These are phyloP conservation scores for Hymenoscyphus albidus DNA, from an alignment of 2,329 filamentous ascomycete species.

Conservation along the genomic window DNA sequence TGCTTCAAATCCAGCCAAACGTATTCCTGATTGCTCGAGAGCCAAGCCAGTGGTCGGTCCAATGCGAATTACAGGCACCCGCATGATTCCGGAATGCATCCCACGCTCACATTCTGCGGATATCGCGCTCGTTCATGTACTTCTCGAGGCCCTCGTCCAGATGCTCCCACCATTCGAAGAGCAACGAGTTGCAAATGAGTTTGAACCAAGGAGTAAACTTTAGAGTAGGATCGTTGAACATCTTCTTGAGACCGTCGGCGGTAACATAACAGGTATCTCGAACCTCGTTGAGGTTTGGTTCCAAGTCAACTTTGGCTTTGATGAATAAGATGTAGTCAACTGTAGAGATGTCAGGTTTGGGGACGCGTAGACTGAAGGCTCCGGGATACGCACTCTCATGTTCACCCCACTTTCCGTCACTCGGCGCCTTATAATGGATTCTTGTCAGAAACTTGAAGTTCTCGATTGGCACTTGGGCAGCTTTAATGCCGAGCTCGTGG, in stretches of 20 bases:
- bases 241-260: constrained; percentile 73
- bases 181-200: constrained; percentile 95
- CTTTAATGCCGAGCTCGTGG: constrained; percentile 90
- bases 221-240: constrained; percentile 76
- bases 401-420: constrained; percentile 97
- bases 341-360: constrained; percentile 35
- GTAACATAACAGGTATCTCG: constrained; percentile 80
- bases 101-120: constrained; percentile 68
- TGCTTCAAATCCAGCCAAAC: constrained; percentile 1
- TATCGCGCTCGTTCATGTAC: constrained; percentile 80
- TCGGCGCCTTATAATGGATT: constrained; percentile 97
- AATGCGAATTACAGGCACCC: background rate
- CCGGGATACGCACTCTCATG: constrained; percentile 74
- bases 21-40: background rate
- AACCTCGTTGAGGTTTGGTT: constrained; percentile 84
- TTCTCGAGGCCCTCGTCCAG: constrained; percentile 77
- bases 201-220: constrained; percentile 99
- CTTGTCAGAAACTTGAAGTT: constrained; percentile 91
- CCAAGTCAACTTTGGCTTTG: constrained; percentile 82
- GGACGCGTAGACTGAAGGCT: constrained; percentile 12
- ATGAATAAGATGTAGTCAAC: constrained; percentile 99
- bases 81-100: background rate
- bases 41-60: background rate
- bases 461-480: constrained; percentile 82
- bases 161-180: constrained; percentile 96